Conservation (phyloP, 1,284 basidiomycete genomes). For the Pseudomicrostroma phylloplanum region DNA sequence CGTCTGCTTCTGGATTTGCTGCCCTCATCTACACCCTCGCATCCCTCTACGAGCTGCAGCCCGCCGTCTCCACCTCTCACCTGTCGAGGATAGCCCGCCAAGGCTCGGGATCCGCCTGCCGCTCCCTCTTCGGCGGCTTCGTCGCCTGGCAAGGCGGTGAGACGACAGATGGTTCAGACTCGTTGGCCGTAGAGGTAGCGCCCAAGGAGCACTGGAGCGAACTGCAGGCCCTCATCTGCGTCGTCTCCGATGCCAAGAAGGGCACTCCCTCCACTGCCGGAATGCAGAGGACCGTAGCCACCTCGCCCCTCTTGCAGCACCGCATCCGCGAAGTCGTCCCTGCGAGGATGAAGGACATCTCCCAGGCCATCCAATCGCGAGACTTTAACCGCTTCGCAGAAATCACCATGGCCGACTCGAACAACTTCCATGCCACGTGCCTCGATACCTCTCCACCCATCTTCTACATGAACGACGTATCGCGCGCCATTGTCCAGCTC, state of each 20-base stretch:
- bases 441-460: conserved; percentile 96
- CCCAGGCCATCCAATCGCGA: conserved; percentile 66
- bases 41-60: conserved; percentile 73
- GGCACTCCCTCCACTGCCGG: conserved; percentile 88
- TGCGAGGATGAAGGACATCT: conserved; percentile 74
- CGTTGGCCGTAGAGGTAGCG: conserved; percentile 76
- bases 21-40: conserved; percentile 86
- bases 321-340: conserved; percentile 84
- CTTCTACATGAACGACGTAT: conserved; percentile 98
- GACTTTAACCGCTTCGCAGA: conserved; percentile 85
- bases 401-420: conserved; percentile 94
- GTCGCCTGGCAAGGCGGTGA: conserved; percentile 89
- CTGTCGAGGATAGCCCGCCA: conserved; percentile 92
- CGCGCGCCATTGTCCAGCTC: conserved; percentile 53
- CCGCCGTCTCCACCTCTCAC: conserved; percentile 54
- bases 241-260: conserved; percentile 94
- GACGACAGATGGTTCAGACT: conserved; percentile 69
- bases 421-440: conserved; percentile 84
- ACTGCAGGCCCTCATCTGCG: conserved; percentile 93
- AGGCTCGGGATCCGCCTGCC: conserved; percentile 93
- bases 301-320: conserved; percentile 78
- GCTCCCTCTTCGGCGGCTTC: conserved; percentile 92
- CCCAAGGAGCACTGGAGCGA: conserved; percentile 63
- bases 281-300: conserved; percentile 95
- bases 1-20: conserved; percentile 93